Evolutionary conservation across 2,329 filamentous ascomycete genomes (phyloP).

Genomic region (Penicillium verrucosum): DNA sequence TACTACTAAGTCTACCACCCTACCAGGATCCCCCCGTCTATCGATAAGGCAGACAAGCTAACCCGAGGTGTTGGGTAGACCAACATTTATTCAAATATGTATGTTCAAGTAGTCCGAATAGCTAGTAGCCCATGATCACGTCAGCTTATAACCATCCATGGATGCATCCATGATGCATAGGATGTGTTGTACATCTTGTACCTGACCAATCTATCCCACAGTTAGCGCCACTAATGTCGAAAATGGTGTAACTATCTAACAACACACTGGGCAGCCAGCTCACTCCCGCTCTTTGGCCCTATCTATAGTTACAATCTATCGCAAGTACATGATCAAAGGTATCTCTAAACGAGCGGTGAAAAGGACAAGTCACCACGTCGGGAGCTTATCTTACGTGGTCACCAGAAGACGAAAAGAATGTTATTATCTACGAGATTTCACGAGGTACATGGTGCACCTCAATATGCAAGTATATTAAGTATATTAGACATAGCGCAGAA

Average conservation of each 20-base stretch:
- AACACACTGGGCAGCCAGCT: constrained; percentile 2
- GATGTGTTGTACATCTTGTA: constrained; percentile 11
- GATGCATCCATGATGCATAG: neutral
- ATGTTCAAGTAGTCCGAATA: neutral
- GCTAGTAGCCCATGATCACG: neutral
- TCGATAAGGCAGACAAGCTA: neutral
- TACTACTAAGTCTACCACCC: neutral
- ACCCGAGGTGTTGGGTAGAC: constrained; percentile 4
- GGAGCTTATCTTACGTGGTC: neutral
- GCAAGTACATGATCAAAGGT: neutral
- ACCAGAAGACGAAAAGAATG: neutral
- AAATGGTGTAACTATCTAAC: neutral
- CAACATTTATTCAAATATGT: neutral
- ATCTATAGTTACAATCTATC: neutral
- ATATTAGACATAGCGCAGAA: neutral
- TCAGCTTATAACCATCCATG: neutral
- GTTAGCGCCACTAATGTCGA: neutral
- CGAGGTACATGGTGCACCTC: neutral
- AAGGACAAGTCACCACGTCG: constrained; percentile 4
- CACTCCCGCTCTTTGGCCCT: neutral
- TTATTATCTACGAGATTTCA: constrained; percentile 1
- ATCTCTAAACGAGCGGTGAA: constrained; percentile 9
- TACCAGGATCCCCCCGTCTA: neutral
- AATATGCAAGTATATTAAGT: neutral
- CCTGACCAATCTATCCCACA: constrained; percentile 2